Percentiles rank a stretch among this genome's conserved stretches.
Evolutionary conservation across 2,329 filamentous ascomycete genomes (phyloP).

Genomic region (Nigrograna mackinnonii): DNA sequence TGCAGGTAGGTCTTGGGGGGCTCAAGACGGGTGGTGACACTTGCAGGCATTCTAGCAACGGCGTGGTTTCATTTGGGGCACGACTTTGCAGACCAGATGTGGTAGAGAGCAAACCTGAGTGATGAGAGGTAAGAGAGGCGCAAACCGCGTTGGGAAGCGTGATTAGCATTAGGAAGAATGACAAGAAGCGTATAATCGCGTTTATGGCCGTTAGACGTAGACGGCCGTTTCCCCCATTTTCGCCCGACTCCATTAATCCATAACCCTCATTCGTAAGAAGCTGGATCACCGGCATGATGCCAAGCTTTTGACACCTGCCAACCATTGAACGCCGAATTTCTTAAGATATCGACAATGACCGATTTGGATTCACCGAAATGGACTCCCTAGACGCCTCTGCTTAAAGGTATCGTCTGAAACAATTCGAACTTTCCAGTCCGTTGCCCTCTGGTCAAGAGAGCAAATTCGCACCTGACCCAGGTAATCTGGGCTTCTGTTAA

Average conservation of each 20-base stretch:
- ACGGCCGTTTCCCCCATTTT: conserved; percentile 11
- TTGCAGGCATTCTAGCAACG: conserved; percentile 66
- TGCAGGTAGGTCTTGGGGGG: conserved; percentile 48
- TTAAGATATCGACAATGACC: no score
- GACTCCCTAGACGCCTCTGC: no score
- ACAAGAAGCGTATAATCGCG: conserved; percentile 21
- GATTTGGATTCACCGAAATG: no score
- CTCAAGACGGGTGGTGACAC: conserved; percentile 68
- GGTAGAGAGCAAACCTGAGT: conserved; percentile 13
- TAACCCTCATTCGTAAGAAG: background rate
- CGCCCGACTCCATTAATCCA: conserved; percentile 5
- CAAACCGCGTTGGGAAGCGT: conserved; percentile 27
- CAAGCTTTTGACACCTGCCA: no score
- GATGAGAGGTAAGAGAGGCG: conserved; percentile 21
- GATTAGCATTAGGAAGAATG: conserved; percentile 38
- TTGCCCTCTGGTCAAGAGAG: no score
- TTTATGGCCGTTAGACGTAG: conserved; percentile 13
- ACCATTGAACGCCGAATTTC: no score
- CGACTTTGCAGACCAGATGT: conserved; percentile 18
- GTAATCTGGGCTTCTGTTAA: no score
- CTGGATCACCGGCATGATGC: no score
- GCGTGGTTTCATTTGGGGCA: conserved; percentile 25
- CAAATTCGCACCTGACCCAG: no score
- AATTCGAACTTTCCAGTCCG: no score
- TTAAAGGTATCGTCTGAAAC: no score